Base-by-base conservation (phyloP, 2,329 filamentous ascomycete species). In the Pseudopyricularia javanii region DNA sequence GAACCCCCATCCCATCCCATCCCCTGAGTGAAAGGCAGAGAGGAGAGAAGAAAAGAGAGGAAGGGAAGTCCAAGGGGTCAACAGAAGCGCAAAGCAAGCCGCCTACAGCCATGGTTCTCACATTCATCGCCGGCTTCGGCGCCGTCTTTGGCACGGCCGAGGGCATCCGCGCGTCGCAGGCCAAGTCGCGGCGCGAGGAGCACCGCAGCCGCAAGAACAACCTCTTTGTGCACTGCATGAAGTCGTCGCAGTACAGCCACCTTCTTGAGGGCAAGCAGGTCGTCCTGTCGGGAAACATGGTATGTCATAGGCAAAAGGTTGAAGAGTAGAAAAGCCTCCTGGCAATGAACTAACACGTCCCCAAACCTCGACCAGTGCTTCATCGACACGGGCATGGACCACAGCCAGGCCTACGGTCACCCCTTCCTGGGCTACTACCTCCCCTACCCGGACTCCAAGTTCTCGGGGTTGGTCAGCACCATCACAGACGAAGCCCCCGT, bases 391-490 rank as follows among this genome's bases (percentile, higher is more conserved):
- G 66, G 62, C 37, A 53, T 58, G 51, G 56, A 62, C 33, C 59
- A 55, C 47, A 59, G 58, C 51, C 56, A 61, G 51, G 60, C 56
- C 1, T 64, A 66, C 50, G 71, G 74, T 3, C 75, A 80, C 59
- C 71, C 73, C 0, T 80, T 78, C 58, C 70, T 74, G 3, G 78
- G 78, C 26, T 80, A 82, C 59, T 80, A 72, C 57, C 65, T 80
- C 22, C 76, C 77, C 2, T 80, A 80, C 56, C 77, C 78, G 3
- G 77, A 77, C n/a, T 57, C 67, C n/a, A 54, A 63, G 26, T 67
- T 70, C 45, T 67, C 73, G 35, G 73, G 73, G 4, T 62, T 75
- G 2, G 73, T 75, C 28, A 74, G 69, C 49, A 74, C 71, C 9
- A 74, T 75, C 37, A 72, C 68, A 33, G 68, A 74, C 50, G 70